Evolutionary conservation across 2,329 filamentous ascomycete genomes (phyloP), one percentile per base, ranked within the genome.

Genomic region (Ceratocystis diversiconidia): DNA sequence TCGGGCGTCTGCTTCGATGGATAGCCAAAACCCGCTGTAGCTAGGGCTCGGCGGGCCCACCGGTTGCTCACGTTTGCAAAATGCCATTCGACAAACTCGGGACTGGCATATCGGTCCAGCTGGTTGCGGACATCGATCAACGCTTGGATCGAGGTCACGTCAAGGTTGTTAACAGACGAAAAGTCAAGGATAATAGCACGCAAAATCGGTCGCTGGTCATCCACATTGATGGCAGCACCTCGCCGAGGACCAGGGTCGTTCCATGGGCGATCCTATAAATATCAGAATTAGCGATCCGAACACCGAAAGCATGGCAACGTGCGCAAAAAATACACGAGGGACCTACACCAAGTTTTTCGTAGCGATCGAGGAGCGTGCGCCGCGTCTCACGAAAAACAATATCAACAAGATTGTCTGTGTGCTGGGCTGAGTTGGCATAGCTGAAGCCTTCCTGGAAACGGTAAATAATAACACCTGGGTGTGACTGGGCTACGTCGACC

Each of bases 101-200:
- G 80, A 2, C 75, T 71, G 0, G 81, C 78, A 70, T 84, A 80
- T 15, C 77, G 75, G 71, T 83, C 80, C 1, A 85, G 74, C 25
- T 79, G 76, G 68, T 79, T 79, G 50, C 82, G 77, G 12, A 83
- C 72, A 69, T 85, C 82, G 59, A 83, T 75, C 10, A 86, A 73
- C 0, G 79, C 79, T 69, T 85, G 82, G 0, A 84, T 72, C 1
- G 80, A 79, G 0, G 82, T 85, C 7, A 83, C 77, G 67, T 86
- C 83, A 32, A 85, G 74, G 65, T 78, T 77, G 70, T 82, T 81
- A 59, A 85, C 80, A 1, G 80, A 76, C 0, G 79, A 79, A 70
- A 82, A 83, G 72, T 85, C 83, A 1, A 85, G 74, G 8, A 85
- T 76, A 7, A 86, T 69, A 4, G 83, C 82, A 4, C 77, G 77